Conservation (phyloP, 805 yeast species). For the Metschnikowia shivogae region DNA sequence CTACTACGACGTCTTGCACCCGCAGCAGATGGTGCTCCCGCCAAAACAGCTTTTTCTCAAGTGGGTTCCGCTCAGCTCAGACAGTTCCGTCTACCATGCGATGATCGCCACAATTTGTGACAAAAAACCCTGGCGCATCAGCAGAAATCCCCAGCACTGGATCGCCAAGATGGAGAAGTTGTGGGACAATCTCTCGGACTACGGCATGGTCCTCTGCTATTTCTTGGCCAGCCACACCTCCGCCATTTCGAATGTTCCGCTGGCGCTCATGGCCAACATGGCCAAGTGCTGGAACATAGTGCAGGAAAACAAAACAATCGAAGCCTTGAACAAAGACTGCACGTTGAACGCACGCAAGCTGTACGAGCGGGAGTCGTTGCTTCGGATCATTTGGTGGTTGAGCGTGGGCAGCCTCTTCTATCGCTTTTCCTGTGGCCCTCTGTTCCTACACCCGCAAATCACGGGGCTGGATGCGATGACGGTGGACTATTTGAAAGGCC, state of each 20-base stretch:
- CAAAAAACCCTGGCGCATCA: conserved; percentile 3
- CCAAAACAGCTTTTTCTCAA: conserved; percentile 18
- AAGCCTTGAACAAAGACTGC: conserved; percentile 9
- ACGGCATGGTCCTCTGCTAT: conserved; percentile 24
- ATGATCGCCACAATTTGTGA: conserved; percentile 21
- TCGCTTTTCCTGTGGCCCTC: conserved; percentile 20
- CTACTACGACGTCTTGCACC: conserved; percentile 22
- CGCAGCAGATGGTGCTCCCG: conserved; percentile 21
- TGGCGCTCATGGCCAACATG: conserved; percentile 13
- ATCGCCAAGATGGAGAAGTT: conserved; percentile 16
- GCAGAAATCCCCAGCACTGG: conserved; percentile 22
- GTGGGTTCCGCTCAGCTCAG: conserved; percentile 19
- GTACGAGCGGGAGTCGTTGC: conserved; percentile 21
- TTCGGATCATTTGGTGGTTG: conserved; percentile 25
- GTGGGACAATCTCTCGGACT: conserved; percentile 26
- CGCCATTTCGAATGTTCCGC: conserved; percentile 9
- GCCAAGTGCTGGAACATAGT: conserved; percentile 20
- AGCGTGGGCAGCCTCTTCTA: conserved; percentile 16
- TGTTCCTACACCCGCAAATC: conserved; percentile 15
- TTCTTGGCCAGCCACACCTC: conserved; percentile 18
- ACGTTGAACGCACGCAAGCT: conserved; percentile 16
- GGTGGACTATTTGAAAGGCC: neutral
- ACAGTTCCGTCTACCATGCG: conserved; percentile 24
- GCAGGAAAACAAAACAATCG: conserved; percentile 18
- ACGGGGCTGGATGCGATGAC: neutral